Evolutionary conservation across 495 filamentous ascomycete genomes (phyloP), one percentile per base, ranked within the genome.

Genomic region (Penicillium coprophilum): DNA sequence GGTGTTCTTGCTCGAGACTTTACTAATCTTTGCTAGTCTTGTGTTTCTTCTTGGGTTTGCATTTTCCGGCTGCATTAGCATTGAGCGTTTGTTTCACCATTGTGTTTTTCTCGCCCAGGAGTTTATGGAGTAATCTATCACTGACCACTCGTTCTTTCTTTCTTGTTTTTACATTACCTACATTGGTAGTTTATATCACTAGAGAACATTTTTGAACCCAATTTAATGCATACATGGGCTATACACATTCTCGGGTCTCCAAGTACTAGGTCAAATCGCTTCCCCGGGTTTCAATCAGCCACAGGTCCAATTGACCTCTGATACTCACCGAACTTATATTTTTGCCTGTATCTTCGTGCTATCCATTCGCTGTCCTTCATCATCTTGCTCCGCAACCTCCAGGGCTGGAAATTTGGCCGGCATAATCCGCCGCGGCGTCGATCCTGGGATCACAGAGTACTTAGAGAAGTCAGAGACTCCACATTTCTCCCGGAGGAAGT

Each of bases 331-430:
- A 15, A 20, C 17, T 32, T 63, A 73, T 4, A 72, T 62, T 56
- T 72, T 74, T 10, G 66, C 52, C 19, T 65, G 52, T 17, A 67
- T 17, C 48, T 72, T 66, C 1, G 64, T 73, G 68, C 88, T 93
- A 71, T 94, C 88, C 67, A 85, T 80, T 56, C 83, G 80, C 65
- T 75, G 77, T 5, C 91, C 91, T 67, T 95, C 89, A 59, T 95
- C 91, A 56, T 85, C 86, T 69, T 96, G 90, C 75, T 95, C 91
- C 20, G 74, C 80, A 15, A 95, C 89, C 32, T 77, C 81, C 51
- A 95, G 60, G 45, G 87, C 80, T 1, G 91, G 91, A 59, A 95
- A 78, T 55, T 78, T 64, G 0, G 66, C 76, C 0, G 91, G 91
- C 91, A 95, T 93, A 46, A 95, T 94, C 39, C 91, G 74, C 23